These are phyloP conservation scores for Axilococcus clingmanii DNA, from an alignment of 139 green algal genomes.

Conservation along the genomic window DNA sequence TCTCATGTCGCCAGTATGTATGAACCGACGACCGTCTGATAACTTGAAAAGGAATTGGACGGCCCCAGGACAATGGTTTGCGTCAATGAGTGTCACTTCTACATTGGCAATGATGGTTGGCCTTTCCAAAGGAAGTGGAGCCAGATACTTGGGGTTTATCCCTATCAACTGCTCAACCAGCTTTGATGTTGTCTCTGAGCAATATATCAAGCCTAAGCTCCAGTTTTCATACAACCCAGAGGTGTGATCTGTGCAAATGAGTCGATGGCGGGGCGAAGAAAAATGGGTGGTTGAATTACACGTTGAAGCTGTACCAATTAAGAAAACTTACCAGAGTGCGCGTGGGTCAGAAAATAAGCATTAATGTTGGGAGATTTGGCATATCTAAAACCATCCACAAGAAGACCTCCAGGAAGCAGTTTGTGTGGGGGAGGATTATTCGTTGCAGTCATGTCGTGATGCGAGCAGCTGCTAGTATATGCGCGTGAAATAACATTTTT, in stretches of 20 bases:
- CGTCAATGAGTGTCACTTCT: constrained; percentile 60
- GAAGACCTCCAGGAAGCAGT: too few species aligned
- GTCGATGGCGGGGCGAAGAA: too few species aligned
- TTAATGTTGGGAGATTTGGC: too few species aligned
- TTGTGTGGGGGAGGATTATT: too few species aligned
- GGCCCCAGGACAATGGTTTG: constrained; percentile 77
- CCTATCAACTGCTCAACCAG: constrained; percentile 42
- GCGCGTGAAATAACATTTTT: too few species aligned
- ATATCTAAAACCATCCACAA: too few species aligned
- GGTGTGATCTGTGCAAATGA: constrained; percentile 82
- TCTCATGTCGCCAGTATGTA: constrained; percentile 73
- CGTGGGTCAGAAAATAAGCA: too few species aligned
- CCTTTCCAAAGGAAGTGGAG: constrained; percentile 35
- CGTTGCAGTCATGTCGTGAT: too few species aligned
- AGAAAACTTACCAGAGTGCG: too few species aligned
- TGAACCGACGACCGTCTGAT: constrained; percentile 31
- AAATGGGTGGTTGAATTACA: too few species aligned
- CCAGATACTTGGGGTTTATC: constrained; percentile 28
- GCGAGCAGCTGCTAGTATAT: too few species aligned
- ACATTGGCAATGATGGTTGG: constrained; percentile 11
- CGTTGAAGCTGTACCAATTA: too few species aligned
- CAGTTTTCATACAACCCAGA: constrained; percentile 60
- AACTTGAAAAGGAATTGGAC: constrained; percentile 63
- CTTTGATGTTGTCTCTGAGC: constrained; percentile 50
- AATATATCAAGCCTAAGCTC: constrained; percentile 65